Conservation (phyloP, 179 eudicot species). For the Beta corolliflora region DNA sequence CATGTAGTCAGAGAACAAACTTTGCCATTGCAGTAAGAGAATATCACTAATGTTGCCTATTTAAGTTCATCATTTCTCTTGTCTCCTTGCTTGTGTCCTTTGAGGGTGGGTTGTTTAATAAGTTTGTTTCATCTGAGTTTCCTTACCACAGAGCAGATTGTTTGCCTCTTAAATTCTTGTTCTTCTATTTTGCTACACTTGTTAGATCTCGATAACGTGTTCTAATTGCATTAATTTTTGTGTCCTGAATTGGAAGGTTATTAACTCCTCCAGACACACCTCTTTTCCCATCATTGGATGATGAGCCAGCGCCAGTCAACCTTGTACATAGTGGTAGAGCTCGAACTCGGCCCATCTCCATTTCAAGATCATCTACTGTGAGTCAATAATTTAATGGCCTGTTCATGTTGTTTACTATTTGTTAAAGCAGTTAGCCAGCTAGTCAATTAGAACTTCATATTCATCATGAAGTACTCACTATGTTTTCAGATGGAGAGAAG, state of each 20-base stretch:
- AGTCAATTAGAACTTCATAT: not conserved
- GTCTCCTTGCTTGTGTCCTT: conserved; percentile 9
- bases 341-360: conserved; percentile 75
- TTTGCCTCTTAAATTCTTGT: not conserved
- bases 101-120: not conserved
- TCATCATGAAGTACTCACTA: not conserved
- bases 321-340: conserved; percentile 74
- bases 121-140: not conserved
- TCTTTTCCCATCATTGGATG: conserved; percentile 86
- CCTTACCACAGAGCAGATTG: conserved; percentile 3
- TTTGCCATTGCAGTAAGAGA: not conserved
- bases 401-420: not conserved
- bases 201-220: not conserved
- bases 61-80: not conserved
- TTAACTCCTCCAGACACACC: conserved; percentile 99
- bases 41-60: not conserved
- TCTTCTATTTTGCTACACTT: not conserved
- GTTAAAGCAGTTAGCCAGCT: not conserved
- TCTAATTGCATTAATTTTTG: conserved; percentile 22
- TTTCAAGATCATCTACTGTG: conserved; percentile 94
- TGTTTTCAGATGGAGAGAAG: conserved; percentile 82
- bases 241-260: conserved; percentile 57
- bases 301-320: conserved; percentile 61
- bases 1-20: not conserved
- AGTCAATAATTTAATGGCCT: conserved; percentile 26